Conservation (phyloP, 192 early-diverging fungal genomes). For the Rhizoclosmatium globosum region DNA sequence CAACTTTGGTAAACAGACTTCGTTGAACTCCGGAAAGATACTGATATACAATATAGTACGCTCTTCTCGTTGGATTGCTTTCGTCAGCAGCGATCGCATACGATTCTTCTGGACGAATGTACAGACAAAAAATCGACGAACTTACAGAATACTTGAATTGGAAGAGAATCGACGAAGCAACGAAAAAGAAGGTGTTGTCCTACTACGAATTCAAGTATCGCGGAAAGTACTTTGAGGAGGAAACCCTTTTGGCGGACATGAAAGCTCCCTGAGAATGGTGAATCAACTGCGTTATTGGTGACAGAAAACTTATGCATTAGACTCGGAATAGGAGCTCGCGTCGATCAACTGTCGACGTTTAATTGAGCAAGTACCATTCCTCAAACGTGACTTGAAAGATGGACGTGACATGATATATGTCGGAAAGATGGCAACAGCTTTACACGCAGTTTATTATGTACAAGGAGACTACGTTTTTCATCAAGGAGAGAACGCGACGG, state of each 20-base stretch:
- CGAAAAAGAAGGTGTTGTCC: constrained; percentile 31
- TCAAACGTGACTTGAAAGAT: constrained; percentile 41
- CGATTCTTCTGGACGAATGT: constrained; percentile 17
- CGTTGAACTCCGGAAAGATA: neutral
- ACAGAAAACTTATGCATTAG: neutral
- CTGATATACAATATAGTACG: neutral
- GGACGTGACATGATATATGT: constrained; percentile 40
- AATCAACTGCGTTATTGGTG: neutral
- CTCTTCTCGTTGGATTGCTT: constrained; percentile 18
- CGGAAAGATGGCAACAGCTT: constrained; percentile 38
- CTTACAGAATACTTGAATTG: constrained; percentile 21
- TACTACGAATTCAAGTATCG: constrained; percentile 47
- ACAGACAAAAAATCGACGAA: constrained; percentile 28
- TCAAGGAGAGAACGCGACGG: constrained; percentile 42
- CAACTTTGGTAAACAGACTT: neutral
- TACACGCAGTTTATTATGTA: constrained; percentile 34
- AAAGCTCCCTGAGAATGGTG: constrained; percentile 40
- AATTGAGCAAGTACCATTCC: constrained; percentile 43
- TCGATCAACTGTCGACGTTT: constrained; percentile 39
- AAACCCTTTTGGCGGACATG: constrained; percentile 36
- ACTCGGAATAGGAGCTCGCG: constrained; percentile 38
- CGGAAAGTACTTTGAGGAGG: constrained; percentile 45
- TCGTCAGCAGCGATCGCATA: constrained; percentile 22
- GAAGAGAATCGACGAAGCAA: constrained; percentile 10
- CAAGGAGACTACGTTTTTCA: constrained; percentile 32